phyloP scores from a whole-genome alignment of 306 rosid species.

The Arachis stenosperma region DNA sequence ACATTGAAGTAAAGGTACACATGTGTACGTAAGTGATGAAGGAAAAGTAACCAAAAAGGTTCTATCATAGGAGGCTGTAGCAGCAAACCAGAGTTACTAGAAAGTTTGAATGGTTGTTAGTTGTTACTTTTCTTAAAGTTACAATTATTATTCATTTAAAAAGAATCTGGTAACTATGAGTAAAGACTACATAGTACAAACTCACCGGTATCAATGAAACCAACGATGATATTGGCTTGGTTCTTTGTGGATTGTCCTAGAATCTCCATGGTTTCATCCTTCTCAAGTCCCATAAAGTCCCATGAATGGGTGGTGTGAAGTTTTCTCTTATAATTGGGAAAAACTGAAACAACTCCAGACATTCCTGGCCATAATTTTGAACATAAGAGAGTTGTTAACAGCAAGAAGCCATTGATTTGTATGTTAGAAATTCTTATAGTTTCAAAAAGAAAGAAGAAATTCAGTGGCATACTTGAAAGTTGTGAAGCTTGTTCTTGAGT shows the following conservation, averaged over 20 bases:
- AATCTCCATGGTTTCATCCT: slow-evolving; percentile 57
- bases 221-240: slow-evolving; percentile 68
- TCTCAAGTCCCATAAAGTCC: slow-evolving; percentile 78
- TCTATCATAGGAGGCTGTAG: slow-evolving; percentile 3
- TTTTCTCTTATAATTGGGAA: slow-evolving; percentile 69
- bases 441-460: neutral
- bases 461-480: slow-evolving; percentile 57
- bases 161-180: too few species aligned
- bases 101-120: too few species aligned
- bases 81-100: neutral
- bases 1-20: slow-evolving; percentile 34
- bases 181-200: too few species aligned
- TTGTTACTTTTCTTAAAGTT: too few species aligned
- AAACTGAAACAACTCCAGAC: slow-evolving; percentile 74
- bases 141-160: too few species aligned
- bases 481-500: slow-evolving; percentile 65
- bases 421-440: neutral
- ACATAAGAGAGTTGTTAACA: neutral
- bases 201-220: slow-evolving; percentile 80
- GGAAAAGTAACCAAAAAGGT: slow-evolving; percentile 35
- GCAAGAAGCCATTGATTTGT: slow-evolving; percentile 13
- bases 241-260: slow-evolving; percentile 57
- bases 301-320: slow-evolving; percentile 85
- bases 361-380: slow-evolving; percentile 58
- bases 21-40: slow-evolving; percentile 13